Conservation (phyloP, 1,284 basidiomycete species). For the Stygiomarasmius scandens region DNA sequence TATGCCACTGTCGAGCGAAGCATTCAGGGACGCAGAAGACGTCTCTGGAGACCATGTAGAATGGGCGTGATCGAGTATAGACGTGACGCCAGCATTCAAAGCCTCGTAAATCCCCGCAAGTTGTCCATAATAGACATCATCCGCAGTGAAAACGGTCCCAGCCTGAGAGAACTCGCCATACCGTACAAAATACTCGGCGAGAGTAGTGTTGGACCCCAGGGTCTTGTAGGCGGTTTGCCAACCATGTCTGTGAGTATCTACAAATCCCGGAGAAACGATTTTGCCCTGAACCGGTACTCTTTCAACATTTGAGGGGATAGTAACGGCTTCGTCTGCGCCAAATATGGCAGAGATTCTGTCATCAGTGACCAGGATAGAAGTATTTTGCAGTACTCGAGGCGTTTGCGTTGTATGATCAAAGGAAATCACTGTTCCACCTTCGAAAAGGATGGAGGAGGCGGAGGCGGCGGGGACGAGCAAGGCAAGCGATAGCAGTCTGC, state of each 20-base stretch:
- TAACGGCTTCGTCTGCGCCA: background rate
- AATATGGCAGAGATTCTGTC: background rate
- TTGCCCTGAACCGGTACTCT: background rate
- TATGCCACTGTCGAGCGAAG: constrained; percentile 9
- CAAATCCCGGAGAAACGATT: constrained; percentile 16
- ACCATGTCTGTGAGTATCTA: constrained; percentile 14
- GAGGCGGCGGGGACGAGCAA: background rate
- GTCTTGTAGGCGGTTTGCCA: constrained; percentile 13
- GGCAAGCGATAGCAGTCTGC: background rate
- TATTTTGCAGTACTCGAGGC: background rate
- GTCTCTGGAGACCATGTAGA: constrained; percentile 13
- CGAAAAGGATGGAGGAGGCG: background rate
- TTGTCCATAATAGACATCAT: constrained; percentile 2
- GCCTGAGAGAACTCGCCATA: background rate
- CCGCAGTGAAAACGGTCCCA: background rate
- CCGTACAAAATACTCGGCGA: background rate
- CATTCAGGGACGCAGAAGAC: constrained; percentile 7
- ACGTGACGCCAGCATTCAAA: constrained; percentile 14
- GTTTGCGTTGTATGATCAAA: background rate
- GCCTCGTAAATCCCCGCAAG: constrained; percentile 5
- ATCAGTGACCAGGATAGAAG: background rate
- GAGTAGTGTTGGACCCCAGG: constrained; percentile 4
- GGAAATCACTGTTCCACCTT: background rate
- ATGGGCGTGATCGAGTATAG: constrained; percentile 15
- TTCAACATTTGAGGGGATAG: background rate